Evolutionary conservation across 306 rosid genomes (phyloP).

Genomic region (Potentilla sterilis): DNA sequence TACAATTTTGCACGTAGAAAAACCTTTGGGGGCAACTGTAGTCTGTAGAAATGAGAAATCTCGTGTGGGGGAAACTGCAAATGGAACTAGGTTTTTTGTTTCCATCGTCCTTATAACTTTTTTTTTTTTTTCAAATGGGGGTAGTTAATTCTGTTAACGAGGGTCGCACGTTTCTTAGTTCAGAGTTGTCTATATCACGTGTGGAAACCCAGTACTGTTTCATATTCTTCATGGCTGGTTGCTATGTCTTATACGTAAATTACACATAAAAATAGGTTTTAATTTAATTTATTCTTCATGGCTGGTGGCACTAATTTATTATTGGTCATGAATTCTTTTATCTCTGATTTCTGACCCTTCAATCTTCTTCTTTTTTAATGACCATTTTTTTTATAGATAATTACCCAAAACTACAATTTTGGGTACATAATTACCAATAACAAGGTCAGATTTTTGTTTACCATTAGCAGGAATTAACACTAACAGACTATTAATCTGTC

Average conservation of each 20-base stretch:
- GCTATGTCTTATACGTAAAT: conserved; percentile 2
- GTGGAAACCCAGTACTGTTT: conserved; percentile 25
- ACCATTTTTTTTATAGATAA: background rate
- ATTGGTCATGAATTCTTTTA: conserved; percentile 8
- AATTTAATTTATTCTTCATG: background rate
- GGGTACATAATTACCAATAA: too few species aligned
- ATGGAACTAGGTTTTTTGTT: background rate
- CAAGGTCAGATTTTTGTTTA: too few species aligned
- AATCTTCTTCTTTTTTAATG: background rate
- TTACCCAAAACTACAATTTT: too few species aligned
- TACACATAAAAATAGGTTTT: background rate
- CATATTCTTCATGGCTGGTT: conserved; percentile 13
- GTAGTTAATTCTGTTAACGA: conserved; percentile 58
- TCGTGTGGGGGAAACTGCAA: too few species aligned
- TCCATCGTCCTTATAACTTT: background rate
- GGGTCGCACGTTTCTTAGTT: conserved; percentile 8
- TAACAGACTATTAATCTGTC: too few species aligned
- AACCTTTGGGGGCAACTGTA: too few species aligned
- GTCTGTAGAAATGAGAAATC: background rate
- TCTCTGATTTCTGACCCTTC: conserved; percentile 14
- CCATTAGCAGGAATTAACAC: too few species aligned
- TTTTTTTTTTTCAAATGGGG: conserved; percentile 17
- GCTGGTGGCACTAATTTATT: conserved; percentile 31
- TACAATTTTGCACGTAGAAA: background rate
- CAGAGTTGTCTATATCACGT: conserved; percentile 26